A percentile compares a stretch with the other conserved stretches of the same genome.
Evolutionary conservation across 495 filamentous ascomycete genomes (phyloP).

Genomic region (Recurvomyces mirabilis): DNA sequence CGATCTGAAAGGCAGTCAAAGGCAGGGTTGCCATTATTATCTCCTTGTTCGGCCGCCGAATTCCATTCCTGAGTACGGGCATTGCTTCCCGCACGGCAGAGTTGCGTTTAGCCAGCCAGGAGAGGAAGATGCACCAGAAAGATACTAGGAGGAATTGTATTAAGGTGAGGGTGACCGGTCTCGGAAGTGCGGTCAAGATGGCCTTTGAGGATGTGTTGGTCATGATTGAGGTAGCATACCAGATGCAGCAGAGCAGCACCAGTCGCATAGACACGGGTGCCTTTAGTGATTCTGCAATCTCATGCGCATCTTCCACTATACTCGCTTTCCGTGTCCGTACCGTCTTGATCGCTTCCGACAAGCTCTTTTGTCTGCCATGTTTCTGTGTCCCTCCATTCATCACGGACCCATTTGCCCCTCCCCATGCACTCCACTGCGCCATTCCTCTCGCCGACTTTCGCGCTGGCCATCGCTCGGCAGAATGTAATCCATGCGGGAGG

Average conservation of each 20-base stretch:
- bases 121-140: slow-evolving; percentile 70
- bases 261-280: slow-evolving; percentile 82
- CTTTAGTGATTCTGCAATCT: slow-evolving; percentile 80
- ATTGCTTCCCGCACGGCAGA: slow-evolving; percentile 54
- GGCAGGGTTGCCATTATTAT: slow-evolving; percentile 81
- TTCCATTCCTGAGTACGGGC: slow-evolving; percentile 69
- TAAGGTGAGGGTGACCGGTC: slow-evolving; percentile 85
- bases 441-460: slow-evolving; percentile 31
- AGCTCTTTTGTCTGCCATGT: slow-evolving; percentile 67
- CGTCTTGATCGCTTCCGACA: slow-evolving; percentile 71
- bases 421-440: slow-evolving; percentile 35
- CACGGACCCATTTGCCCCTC: slow-evolving; percentile 33
- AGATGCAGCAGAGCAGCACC: slow-evolving; percentile 70
- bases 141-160: slow-evolving; percentile 93
- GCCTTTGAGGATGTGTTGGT: slow-evolving; percentile 97
- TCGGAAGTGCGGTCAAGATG: slow-evolving; percentile 85
- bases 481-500: slow-evolving; percentile 17
- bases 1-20: slow-evolving; percentile 83
- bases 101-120: slow-evolving; percentile 58
- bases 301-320: slow-evolving; percentile 83
- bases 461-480: slow-evolving; percentile 37
- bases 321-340: slow-evolving; percentile 68
- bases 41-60: slow-evolving; percentile 69
- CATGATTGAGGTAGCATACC: slow-evolving; percentile 89
- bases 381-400: slow-evolving; percentile 27